Percentiles rank a stretch among this genome's conserved stretches.
Conservation (phyloP, 179 eudicot genomes). For the Sideroxylon spinosum region DNA sequence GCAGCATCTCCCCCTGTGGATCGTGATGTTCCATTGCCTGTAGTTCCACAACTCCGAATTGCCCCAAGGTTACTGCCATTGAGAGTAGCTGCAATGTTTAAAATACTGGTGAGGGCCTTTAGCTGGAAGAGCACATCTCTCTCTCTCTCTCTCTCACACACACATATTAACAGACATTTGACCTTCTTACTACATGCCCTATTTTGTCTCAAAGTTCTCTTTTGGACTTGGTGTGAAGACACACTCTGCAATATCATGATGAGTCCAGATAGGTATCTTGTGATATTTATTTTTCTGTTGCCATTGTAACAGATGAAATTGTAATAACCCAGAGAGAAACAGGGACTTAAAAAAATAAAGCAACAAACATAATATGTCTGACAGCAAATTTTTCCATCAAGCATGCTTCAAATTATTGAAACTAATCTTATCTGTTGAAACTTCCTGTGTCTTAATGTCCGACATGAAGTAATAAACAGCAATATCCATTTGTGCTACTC, state of each 20-base stretch:
- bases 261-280: no score
- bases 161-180: not conserved
- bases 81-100: constrained; percentile 84
- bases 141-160: not conserved
- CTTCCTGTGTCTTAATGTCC: not conserved
- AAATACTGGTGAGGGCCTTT: constrained; percentile 66
- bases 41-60: constrained; percentile 69
- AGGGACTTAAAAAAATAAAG: no score
- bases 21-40: constrained; percentile 39
- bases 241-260: no score
- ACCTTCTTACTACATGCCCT: not conserved
- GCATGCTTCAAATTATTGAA: not conserved
- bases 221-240: not conserved
- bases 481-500: not conserved
- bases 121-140: constrained; percentile 5
- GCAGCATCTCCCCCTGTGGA: constrained; percentile 53
- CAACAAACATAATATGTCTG: not conserved
- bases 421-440: not conserved
- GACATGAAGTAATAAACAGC: not conserved
- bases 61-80: constrained; percentile 63
- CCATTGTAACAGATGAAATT: no score
- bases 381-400: not conserved
- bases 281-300: no score
- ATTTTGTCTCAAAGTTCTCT: not conserved
- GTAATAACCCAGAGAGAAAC: no score